Percentiles rank a stretch among this genome's conserved stretches.
Conservation (phyloP, 805 yeast species). For the Ogataea ramenticola region DNA sequence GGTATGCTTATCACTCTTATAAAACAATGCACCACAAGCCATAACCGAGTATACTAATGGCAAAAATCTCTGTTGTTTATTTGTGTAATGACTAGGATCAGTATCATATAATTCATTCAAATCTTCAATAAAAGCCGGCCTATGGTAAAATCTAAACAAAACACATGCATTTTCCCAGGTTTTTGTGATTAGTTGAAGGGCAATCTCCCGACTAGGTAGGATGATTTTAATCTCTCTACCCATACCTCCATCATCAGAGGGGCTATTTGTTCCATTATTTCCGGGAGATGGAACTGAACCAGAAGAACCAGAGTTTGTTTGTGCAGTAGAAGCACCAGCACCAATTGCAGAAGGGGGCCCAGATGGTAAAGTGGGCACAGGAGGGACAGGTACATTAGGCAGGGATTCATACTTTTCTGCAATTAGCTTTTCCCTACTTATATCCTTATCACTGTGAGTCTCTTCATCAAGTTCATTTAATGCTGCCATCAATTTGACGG, state of each 20-base stretch:
- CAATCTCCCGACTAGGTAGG: conserved; percentile 69
- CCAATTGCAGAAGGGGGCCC: neutral
- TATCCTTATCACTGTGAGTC: conserved; percentile 6
- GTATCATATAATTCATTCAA: conserved; percentile 69
- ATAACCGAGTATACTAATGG: conserved; percentile 82
- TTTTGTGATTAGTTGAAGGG: conserved; percentile 60
- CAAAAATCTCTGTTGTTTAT: conserved; percentile 64
- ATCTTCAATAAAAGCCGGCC: conserved; percentile 72
- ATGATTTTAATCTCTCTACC: conserved; percentile 54
- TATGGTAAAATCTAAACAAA: conserved; percentile 74
- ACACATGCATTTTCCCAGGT: conserved; percentile 88
- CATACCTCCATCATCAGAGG: conserved; percentile 24
- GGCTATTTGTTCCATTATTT: neutral
- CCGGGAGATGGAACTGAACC: neutral
- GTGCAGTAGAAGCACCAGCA: neutral
- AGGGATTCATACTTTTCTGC: conserved; percentile 20
- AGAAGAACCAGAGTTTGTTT: neutral
- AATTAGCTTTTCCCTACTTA: conserved; percentile 4
- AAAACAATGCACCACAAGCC: conserved; percentile 81
- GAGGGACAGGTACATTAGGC: conserved; percentile 26
- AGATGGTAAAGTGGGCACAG: conserved; percentile 12
- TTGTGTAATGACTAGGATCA: conserved; percentile 65
- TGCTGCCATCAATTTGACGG: conserved; percentile 24
- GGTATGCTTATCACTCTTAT: conserved; percentile 40
- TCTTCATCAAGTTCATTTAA: conserved; percentile 19